These are phyloP conservation scores for Cicer yamashitae DNA, from an alignment of 306 rosid genomes.

Conservation along the genomic window DNA sequence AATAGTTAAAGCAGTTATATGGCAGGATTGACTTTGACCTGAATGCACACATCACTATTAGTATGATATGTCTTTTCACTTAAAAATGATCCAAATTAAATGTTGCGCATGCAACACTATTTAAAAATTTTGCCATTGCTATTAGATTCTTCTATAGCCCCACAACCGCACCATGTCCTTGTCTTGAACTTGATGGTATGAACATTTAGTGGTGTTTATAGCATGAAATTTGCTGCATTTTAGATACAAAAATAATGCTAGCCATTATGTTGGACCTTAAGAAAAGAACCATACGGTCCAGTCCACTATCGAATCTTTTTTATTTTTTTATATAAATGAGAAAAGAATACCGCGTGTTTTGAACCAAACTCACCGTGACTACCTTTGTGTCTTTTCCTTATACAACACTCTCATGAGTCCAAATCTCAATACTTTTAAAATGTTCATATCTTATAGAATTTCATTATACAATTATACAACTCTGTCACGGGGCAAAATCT, in stretches of 20 bases:
- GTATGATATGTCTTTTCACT: background rate
- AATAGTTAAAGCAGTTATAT: no score
- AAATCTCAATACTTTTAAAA: background rate
- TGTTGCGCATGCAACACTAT: background rate
- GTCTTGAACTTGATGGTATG: slow-evolving; percentile 25
- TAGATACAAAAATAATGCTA: slow-evolving; percentile 4
- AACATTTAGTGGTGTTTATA: background rate
- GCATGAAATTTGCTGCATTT: background rate
- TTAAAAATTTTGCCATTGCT: background rate
- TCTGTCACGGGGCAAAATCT: no score
- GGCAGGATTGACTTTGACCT: no score
- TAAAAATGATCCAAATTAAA: background rate
- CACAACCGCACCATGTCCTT: slow-evolving; percentile 21
- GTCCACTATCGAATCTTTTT: slow-evolving; percentile 36
- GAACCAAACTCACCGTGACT: slow-evolving; percentile 31
- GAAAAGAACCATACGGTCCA: slow-evolving; percentile 25
- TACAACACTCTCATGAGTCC: slow-evolving; percentile 18
- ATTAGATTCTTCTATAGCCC: slow-evolving; percentile 13
- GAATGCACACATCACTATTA: no score
- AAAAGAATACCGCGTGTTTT: slow-evolving; percentile 37
- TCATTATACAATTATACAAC: background rate
- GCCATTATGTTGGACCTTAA: slow-evolving; percentile 5
- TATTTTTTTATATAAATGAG: background rate
- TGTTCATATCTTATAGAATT: background rate
- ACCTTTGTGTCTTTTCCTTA: slow-evolving; percentile 21